Base-by-base conservation (phyloP, 1,284 basidiomycete genomes). In the Exobasidium cylindrosporum region DNA sequence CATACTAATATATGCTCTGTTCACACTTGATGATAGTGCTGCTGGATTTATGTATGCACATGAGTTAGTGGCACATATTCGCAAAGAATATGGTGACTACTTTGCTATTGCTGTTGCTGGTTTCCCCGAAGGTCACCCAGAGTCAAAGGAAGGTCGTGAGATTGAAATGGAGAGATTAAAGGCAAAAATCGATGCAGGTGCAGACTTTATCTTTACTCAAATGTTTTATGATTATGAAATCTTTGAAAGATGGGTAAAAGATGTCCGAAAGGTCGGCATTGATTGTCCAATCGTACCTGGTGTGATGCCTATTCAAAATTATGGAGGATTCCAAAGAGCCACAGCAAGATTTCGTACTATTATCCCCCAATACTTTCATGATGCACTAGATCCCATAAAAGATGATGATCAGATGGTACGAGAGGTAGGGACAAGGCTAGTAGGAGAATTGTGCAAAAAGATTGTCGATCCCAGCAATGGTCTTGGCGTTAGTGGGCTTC, bases 301-400 rank as follows among this genome's bases (percentile, higher is more conserved):
- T 44, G 90, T 98, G 75, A 94, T 93, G 82, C 95, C 95, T 4
- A 94, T 98, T 68, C 95, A 98, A 82, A 97, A 92, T 40, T 97
- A 92, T 89, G 93, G 94, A 71, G 94, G 93, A 28, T 97, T 97
- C 83, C 85, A 89, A 81, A 90, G 92, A 59, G 92, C 94, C 67
- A 94, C 94, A 5, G 88, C 85, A 71, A 85, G 97, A 46, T 91
- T 95, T 58, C 87, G 89, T 72, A 95, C 88, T 24, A 77, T 86
- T 28, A 92, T 98, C 30, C 95, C 96, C 0, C 86, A 88, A 72
- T 82, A 81, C 62, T 89, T 94, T 80, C 82, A 89, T 79, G 88
- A 93, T 63, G 87, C 84, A 24, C 85, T 98, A 49, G 89, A 92
- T 75, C 92, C 92, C 0, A 84, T 96, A 79, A 91, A 93, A 83